Conservation (phyloP, 768 basidiomycete species). For the Naganishia vaughanmartiniae region DNA sequence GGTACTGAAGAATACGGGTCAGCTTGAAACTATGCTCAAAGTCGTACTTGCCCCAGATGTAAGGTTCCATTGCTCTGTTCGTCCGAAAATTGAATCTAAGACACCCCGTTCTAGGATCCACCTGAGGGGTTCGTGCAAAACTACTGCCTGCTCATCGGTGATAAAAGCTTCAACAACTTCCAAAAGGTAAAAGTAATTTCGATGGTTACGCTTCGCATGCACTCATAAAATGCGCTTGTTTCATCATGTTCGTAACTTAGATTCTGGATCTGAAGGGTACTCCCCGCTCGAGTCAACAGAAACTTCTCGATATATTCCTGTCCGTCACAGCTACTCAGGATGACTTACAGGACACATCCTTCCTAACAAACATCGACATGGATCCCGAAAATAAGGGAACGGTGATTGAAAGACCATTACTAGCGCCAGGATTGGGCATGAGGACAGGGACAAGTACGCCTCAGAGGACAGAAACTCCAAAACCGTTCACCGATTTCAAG, state of each 20-base stretch:
- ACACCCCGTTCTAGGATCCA: slow-evolving; percentile 64
- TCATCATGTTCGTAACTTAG: slow-evolving; percentile 53
- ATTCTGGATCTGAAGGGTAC: slow-evolving; percentile 94
- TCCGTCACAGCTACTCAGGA: slow-evolving; percentile 87
- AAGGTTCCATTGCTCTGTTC: slow-evolving; percentile 45
- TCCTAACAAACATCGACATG: slow-evolving; percentile 93
- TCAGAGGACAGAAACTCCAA: slow-evolving; percentile 59
- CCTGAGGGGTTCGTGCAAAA: slow-evolving; percentile 92
- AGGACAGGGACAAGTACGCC: slow-evolving; percentile 30
- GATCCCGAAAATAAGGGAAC: slow-evolving; percentile 60
- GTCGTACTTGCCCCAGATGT: slow-evolving; percentile 91
- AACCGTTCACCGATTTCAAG: slow-evolving; percentile 84
- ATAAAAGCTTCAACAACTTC: slow-evolving; percentile 93
- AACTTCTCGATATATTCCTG: slow-evolving; percentile 84
- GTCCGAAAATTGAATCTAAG: background rate
- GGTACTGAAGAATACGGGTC: slow-evolving; percentile 73
- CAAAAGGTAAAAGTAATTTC: slow-evolving; percentile 73
- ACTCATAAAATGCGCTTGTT: background rate
- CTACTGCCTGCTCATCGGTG: slow-evolving; percentile 89
- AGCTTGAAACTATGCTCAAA: slow-evolving; percentile 87
- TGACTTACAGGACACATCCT: slow-evolving; percentile 83
- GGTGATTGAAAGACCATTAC: background rate
- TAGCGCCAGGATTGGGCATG: slow-evolving; percentile 3
- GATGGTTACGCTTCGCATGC: background rate
- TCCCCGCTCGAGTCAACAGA: slow-evolving; percentile 77